phyloP scores from a whole-genome alignment of 73 alveolate species.

The Blepharisma japonicum region DNA sequence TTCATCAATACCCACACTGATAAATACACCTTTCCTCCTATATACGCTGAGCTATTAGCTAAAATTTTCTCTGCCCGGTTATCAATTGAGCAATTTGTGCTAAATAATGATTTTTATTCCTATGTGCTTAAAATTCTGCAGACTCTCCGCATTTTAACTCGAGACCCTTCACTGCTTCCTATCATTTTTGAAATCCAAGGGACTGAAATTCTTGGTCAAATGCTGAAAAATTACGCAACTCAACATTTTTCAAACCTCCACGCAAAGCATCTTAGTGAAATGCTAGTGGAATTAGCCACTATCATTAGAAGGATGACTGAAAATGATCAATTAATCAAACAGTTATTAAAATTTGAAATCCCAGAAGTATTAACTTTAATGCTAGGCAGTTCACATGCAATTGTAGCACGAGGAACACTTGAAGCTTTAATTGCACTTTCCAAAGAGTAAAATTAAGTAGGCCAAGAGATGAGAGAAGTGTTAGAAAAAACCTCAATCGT shows the following conservation, averaged over 20 bases:
- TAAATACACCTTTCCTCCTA: slow-evolving; percentile 36
- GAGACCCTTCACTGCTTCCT: slow-evolving; percentile 51
- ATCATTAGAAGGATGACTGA: slow-evolving; percentile 34
- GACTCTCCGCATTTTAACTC: slow-evolving; percentile 50
- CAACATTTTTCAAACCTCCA: slow-evolving; percentile 34
- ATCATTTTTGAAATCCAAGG: slow-evolving; percentile 44
- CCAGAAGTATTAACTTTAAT: slow-evolving; percentile 43
- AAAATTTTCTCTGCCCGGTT: slow-evolving; percentile 42
- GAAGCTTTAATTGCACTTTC: slow-evolving; percentile 44
- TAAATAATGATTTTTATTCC: slow-evolving; percentile 20
- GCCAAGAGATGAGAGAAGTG: slow-evolving; percentile 25
- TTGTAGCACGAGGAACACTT: slow-evolving; percentile 46
- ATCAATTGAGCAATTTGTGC: slow-evolving; percentile 41
- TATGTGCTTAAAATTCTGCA: slow-evolving; percentile 49
- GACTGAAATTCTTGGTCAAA: slow-evolving; percentile 37
- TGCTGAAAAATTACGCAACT: slow-evolving; percentile 8
- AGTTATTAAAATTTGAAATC: neutral
- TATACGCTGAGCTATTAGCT: slow-evolving; percentile 30
- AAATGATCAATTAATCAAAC: neutral
- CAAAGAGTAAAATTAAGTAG: slow-evolving; percentile 35
- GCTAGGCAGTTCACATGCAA: slow-evolving; percentile 52
- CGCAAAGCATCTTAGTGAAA: slow-evolving; percentile 45
- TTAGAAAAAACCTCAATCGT: slow-evolving; percentile 42
- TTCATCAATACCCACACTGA: slow-evolving; percentile 43
- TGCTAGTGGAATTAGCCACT: slow-evolving; percentile 44